Evolutionary conservation across 2,329 filamentous ascomycete genomes (phyloP).

Genomic region (Chaetomium sp.): DNA sequence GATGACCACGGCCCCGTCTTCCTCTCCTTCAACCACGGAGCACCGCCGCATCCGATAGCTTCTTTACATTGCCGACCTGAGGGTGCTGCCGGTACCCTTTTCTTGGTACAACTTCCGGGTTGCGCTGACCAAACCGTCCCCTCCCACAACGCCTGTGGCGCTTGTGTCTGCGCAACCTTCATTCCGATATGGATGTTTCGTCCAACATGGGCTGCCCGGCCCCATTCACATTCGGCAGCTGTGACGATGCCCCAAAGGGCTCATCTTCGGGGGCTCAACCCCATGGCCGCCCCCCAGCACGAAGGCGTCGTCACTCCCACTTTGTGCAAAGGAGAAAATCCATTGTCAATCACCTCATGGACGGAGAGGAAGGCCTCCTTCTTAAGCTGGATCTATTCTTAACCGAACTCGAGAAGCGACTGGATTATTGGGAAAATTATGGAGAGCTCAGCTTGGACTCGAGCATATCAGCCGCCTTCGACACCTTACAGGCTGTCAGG

Average conservation of each 20-base stretch:
- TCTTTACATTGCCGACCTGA: no score
- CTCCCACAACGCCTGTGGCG: no score
- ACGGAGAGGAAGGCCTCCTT: slow-evolving; percentile 55
- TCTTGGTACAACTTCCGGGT: no score
- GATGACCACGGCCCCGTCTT: not conserved
- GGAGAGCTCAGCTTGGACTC: slow-evolving; percentile 77
- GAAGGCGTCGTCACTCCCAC: slow-evolving; percentile 50
- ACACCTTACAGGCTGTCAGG: slow-evolving; percentile 78
- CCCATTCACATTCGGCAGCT: slow-evolving; percentile 20
- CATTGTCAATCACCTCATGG: slow-evolving; percentile 54
- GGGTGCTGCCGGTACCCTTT: no score
- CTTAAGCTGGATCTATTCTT: slow-evolving; percentile 70
- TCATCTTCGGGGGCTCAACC: slow-evolving; percentile 37
- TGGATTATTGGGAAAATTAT: slow-evolving; percentile 85
- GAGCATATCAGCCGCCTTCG: slow-evolving; percentile 76
- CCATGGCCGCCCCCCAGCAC: slow-evolving; percentile 24
- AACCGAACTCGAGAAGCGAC: slow-evolving; percentile 73
- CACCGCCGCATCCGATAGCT: not conserved
- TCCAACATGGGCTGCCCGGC: slow-evolving; percentile 21
- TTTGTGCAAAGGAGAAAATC: slow-evolving; percentile 53
- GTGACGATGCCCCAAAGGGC: slow-evolving; percentile 31
- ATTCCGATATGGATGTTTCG: slow-evolving; percentile 17
- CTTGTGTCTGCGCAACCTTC: not conserved
- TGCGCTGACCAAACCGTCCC: no score
- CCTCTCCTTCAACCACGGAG: not conserved